Evolutionary conservation across 257 asterid genomes (phyloP).

Genomic region (Coffea eugenioides): DNA sequence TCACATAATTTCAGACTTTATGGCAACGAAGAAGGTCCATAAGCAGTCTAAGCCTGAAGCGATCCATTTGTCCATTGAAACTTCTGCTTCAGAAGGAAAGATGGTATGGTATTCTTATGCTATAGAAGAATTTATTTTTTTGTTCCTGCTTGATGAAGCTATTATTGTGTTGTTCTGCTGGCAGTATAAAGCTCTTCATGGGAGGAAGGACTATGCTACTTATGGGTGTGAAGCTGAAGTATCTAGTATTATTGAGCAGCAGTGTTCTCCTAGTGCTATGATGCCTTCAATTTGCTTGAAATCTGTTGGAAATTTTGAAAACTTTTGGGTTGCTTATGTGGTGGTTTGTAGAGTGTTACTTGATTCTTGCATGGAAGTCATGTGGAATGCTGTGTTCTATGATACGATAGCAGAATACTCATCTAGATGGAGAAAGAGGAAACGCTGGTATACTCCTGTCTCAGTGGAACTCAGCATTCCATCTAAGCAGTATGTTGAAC

Average conservation of each 20-base stretch:
- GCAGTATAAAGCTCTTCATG: conserved; percentile 44
- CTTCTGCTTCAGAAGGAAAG: conserved; percentile 31
- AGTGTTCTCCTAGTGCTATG: conserved; percentile 22
- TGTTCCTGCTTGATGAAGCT: neutral
- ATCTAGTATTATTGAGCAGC: conserved; percentile 28
- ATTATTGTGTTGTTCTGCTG: conserved; percentile 15
- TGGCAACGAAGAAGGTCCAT: conserved; percentile 49
- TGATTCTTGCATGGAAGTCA: conserved; percentile 62
- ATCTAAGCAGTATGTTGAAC: conserved; percentile 24
- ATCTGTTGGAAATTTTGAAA: conserved; percentile 73
- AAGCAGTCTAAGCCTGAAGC: conserved; percentile 41
- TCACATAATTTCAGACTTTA: conserved; percentile 57
- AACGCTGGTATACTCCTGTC: conserved; percentile 52
- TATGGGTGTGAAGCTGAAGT: conserved; percentile 37
- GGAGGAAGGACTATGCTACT: conserved; percentile 31
- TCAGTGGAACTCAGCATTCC: conserved; percentile 30
- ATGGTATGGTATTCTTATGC: conserved; percentile 34
- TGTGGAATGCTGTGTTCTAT: conserved; percentile 78
- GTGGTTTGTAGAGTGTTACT: conserved; percentile 51
- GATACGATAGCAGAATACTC: conserved; percentile 65
- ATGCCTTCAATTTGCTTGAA: conserved; percentile 45
- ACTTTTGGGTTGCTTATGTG: conserved; percentile 54
- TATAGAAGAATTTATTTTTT: conserved; percentile 6
- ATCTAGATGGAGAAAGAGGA: conserved; percentile 78
- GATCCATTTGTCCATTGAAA: conserved; percentile 31